Evolutionary conservation across 116 monocot genomes (phyloP).

Genomic region (Posidonia oceanica): DNA sequence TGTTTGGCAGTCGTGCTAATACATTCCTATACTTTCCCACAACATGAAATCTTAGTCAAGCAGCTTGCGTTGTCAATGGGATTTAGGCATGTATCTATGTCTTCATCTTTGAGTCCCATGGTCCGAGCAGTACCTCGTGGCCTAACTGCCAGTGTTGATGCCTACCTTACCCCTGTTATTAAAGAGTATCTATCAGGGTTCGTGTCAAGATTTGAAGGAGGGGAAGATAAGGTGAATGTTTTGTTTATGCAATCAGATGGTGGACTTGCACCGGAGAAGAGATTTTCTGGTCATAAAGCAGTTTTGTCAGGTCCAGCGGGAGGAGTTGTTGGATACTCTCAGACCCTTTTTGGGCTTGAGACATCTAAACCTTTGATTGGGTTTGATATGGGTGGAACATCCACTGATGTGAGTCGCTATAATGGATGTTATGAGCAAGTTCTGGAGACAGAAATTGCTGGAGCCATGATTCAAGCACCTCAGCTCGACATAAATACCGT

Average conservation of each 20-base stretch:
- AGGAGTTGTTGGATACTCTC: slow-evolving; percentile 94
- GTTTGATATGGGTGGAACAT: slow-evolving; percentile 99
- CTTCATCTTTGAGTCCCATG: slow-evolving; percentile 94
- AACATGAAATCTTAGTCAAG: slow-evolving; percentile 60
- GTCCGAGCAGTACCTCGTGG: slow-evolving; percentile 92
- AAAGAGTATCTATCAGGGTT: slow-evolving; percentile 85
- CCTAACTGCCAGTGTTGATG: slow-evolving; percentile 87
- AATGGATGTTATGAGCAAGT: slow-evolving; percentile 82
- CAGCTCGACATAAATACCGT: slow-evolving; percentile 98
- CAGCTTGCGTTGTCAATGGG: slow-evolving; percentile 63
- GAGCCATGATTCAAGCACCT: slow-evolving; percentile 87
- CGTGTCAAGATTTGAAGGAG: slow-evolving; percentile 80
- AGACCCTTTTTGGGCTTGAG: slow-evolving; percentile 75
- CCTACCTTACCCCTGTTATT: slow-evolving; percentile 88
- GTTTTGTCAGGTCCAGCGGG: slow-evolving; percentile 94
- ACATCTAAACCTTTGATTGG: slow-evolving; percentile 81
- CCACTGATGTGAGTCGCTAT: slow-evolving; percentile 94
- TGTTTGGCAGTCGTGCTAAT: slow-evolving; percentile 86
- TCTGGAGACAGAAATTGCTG: slow-evolving; percentile 88
- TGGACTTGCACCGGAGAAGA: slow-evolving; percentile 71
- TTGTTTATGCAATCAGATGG: slow-evolving; percentile 98
- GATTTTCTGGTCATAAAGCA: slow-evolving; percentile 89
- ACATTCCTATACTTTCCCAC: slow-evolving; percentile 92
- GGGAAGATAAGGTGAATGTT: slow-evolving; percentile 63
- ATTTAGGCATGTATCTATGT: slow-evolving; percentile 83